Evolutionary conservation across 768 basidiomycete genomes (phyloP), one percentile per base, ranked within the genome.

Genomic region (Clavaria fumosa): DNA sequence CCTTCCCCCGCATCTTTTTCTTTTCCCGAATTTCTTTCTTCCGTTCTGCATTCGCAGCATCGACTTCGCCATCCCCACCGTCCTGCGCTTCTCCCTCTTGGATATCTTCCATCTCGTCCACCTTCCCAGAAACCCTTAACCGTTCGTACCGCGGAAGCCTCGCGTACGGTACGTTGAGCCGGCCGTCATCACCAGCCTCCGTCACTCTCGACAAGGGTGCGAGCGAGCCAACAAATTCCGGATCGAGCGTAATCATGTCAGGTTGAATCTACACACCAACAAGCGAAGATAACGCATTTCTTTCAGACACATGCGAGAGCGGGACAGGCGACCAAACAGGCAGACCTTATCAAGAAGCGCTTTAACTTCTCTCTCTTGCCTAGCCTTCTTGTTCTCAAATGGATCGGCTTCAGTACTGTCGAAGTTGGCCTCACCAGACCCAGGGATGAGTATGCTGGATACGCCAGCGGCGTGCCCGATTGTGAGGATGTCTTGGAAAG

Each of bases 321-420:
- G 23, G 7, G 7, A 22, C 39, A 39, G 33, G 2, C 15, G 23
- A 14, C 15, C n/a, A 35, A 36, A 32, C 14, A 28, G 22, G 37
- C 58, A 5, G 15, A 80, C 79, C 69, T 93, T 91, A 55, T 99
- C 93, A 43, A 99, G 60, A 9, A 99, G 69, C 31, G 66, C 70
- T 53, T 83, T 78, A 49, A 97, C 88, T 56, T 97, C 95, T 40
- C 84, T 67, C 60, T 97, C 95, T 38, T 84, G 67, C 40, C 89
- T 59, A 15, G 81, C 67, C 44, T 73, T 77, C 54, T 70, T 75
- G 50, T 78, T 72, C 57, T 99, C 93, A 60, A 82, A 96, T 2
- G 91, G 89, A 70, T 99, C 91, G 0, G 88, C 85, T 55, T 97
- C 95, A 10, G 68, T 55, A 41, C 80, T 83, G 51, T 99, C 95